Base-by-base conservation (phyloP, 2,329 filamentous ascomycete genomes). In the Fusarium brevicatenulatum region DNA sequence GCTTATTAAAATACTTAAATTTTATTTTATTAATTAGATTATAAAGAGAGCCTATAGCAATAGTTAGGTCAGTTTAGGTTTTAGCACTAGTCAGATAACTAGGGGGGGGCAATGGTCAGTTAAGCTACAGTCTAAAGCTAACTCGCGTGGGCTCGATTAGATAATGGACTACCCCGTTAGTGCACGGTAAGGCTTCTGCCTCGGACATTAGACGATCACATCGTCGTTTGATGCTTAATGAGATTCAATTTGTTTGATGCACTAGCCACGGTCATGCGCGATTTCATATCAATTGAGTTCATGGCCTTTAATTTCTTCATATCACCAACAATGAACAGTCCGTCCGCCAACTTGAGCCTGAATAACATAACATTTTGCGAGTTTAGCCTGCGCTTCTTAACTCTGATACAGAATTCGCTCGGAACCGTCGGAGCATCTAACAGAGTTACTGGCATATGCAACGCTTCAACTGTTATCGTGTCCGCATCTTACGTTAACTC, bases 241-340 rank as follows among this genome's bases (percentile, higher is more conserved):
- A 52, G 40, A 30, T 71, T 73, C 70, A 72, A 72, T 72, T 46
- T 73, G 62, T 64, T 63, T 62, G 70, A 73, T 34, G 71, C 70
- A 71, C 61, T 72, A 68, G 66, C 43, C 36, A 53, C 58, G 47
- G 58, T 55, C 62, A 68, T 73, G 71, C 71, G 68, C 63, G 43
- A 71, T 56, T 67, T 67, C 25, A 23, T 28, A 59, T 54, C 42
- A 54, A 30, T 44, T 61, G 57, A 52, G 39, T 52, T 60, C 13
- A 15, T 60, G 21, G 42, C 61, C 70, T 67, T 72, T 72, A 72
- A 72, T 72, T 49, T 73, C 70, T 50, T 70, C 39, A 36, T 30
- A 32, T 34, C 15, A 58, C 21, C 42, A 58, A 39, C 23, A 37
- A 11, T 36, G 34, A 58, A 32, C 23, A 37, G 25, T 36, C 39